Evolutionary conservation across 1,139 yeast species (phyloP).

Genomic region (Magnusiomyces suaveolens): DNA sequence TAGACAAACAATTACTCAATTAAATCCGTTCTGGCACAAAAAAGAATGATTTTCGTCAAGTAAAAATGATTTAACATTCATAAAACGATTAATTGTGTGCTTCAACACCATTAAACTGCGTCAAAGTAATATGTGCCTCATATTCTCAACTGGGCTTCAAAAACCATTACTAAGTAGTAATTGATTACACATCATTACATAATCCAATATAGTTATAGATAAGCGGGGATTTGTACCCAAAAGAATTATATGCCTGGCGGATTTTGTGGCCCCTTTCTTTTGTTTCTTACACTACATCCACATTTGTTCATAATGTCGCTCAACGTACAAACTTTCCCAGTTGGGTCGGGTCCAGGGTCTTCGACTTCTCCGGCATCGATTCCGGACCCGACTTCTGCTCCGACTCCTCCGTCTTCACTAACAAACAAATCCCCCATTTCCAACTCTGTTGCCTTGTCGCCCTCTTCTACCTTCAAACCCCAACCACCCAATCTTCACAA

Average conservation of each 20-base stretch:
- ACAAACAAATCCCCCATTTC: not conserved
- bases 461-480: not conserved
- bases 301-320: no score
- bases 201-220: not conserved
- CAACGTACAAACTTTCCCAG: not conserved
- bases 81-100: no score
- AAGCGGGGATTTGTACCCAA: not conserved
- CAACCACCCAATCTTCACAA: not conserved
- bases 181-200: not conserved
- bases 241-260: not conserved
- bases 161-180: not conserved
- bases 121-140: no score
- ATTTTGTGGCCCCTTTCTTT: no score
- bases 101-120: no score
- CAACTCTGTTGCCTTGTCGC: not conserved
- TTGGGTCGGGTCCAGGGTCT: not conserved
- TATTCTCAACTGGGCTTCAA: no score
- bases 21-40: no score
- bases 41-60: no score
- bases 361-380: not conserved
- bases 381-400: not conserved
- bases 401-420: not conserved
- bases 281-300: no score
- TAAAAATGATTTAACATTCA: no score
- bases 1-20: no score